Conservation (phyloP, 306 rosid genomes). For the Castanospermum australe region DNA sequence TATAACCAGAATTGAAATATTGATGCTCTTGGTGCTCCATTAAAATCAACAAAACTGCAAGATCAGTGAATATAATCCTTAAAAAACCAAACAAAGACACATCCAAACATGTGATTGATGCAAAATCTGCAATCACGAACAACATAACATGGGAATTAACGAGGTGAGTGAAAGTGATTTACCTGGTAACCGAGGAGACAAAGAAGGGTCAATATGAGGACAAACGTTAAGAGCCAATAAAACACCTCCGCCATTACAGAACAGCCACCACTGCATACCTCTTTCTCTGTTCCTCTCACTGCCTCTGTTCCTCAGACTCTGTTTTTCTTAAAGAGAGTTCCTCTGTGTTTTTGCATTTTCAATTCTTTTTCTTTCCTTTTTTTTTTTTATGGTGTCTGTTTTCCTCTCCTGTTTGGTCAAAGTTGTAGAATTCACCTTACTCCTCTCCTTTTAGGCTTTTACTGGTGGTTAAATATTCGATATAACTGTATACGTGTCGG, state of each 20-base stretch:
- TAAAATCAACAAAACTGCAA: neutral
- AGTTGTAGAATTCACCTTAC: too few relatives aligned
- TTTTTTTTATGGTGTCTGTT: too few relatives aligned
- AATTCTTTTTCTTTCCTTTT: neutral
- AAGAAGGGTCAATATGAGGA: slow-evolving; percentile 53
- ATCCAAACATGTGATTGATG: neutral
- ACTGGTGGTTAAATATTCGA: too few relatives aligned
- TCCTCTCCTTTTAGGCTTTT: too few relatives aligned
- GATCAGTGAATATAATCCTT: neutral
- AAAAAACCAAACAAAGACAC: neutral
- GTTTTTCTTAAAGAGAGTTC: neutral
- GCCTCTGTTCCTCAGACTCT: neutral
- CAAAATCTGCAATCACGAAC: neutral
- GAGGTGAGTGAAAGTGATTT: neutral
- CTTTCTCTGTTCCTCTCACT: neutral
- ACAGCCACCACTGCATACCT: slow-evolving; percentile 24
- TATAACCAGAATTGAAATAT: neutral
- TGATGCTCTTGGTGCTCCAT: neutral
- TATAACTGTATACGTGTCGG: too few relatives aligned
- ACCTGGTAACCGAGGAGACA: slow-evolving; percentile 76
- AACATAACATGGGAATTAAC: neutral
- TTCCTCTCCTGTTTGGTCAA: too few relatives aligned
- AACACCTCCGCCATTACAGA: slow-evolving; percentile 53
- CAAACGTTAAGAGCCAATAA: slow-evolving; percentile 65
- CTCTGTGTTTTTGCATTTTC: neutral